Base-by-base conservation (phyloP, 2,329 filamentous ascomycete genomes). In the Penicillium sp. region DNA sequence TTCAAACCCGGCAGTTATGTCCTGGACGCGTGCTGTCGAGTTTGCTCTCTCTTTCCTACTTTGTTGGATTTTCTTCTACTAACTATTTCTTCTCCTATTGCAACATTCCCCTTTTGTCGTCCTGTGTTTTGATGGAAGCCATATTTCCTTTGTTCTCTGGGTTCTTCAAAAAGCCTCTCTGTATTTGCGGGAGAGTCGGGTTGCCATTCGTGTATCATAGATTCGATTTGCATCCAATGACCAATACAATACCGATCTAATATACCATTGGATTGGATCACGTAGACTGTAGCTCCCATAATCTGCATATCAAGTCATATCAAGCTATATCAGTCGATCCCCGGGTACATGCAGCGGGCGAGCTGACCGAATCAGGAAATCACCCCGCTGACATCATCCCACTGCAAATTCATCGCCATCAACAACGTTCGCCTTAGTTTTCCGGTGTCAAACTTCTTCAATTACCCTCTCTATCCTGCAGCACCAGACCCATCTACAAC, bases 141-240 rank as follows among this genome's bases (percentile, higher is more conserved):
- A 50, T 23, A 55, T 66, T 63, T 63, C 58, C 55, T 63, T 60
- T 62, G 57, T 62, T 57, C 55, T 54, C 54, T 53, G 55, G 47
- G 59, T 62, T 54, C 52, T 56, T 46, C 42, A 56, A 58, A 18
- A 59, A 61, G 40, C 47, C 49, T 60, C 46, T 53, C 44, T 50
- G 42, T 41, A 40, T 28, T 25, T 42, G 44, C 44, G 48, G 46
- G 57, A 57, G 56, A 61, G 52, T 57, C 49, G 53, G 47, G 52
- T 56, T 60, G 59, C 58, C 52, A 59, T 61, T 61, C 57, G 56
- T 66, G 64, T 66, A 66, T 65, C 62, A 66, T 66, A 66, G 59
- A 61, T 66, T 65, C 54, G 54, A 57, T 54, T 55, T 46, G 59
- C 59, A 58, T 58, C 53, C 56, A 49, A 61, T 58, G 54, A 56